Evolutionary conservation across 2,329 filamentous ascomycete species (phyloP), one percentile per base, ranked within the genome.

Genomic region (Myotisia sp.): DNA sequence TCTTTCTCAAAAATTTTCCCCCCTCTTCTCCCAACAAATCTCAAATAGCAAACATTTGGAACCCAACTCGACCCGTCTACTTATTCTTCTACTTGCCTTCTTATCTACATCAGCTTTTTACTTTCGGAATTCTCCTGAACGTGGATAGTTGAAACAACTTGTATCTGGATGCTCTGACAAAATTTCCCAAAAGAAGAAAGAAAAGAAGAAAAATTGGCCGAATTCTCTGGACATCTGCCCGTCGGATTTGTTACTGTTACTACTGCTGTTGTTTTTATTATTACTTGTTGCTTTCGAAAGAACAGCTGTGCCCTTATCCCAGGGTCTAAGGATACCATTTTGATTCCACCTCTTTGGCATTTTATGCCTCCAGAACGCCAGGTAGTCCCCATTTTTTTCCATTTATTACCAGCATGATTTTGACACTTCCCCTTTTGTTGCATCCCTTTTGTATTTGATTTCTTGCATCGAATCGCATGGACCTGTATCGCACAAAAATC

Each of bases 341-440:
- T 48, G 46, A 17, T 37, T 46, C 45, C 40, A 46, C 47, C 44
- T 42, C 46, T 43, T 48, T 47, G 50, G 37, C 39, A 24, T 19
- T 27, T 27, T 32, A 19, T 35, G 22, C n/a, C 27, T 22, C 22
- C 33, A 42, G 37, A 40, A 50, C 47, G 53, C 50, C 54, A 62
- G 58, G 58, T 62, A 62, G 58, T 51, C 46, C 51, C 55, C 55
- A 48, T 49, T 44, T 50, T 46, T 43, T 48, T 55, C 53, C 48
- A 44, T 43, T 48, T 37, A 33, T 47, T 29, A 26, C 37, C 42
- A 34, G 43, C 43, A 44, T 43, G 40, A 42, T 41, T 42, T 41
- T 43, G 13, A 22, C 7, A 13, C 29, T 44, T 40, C 39, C 36
- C 39, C 29, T 38, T 31, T 33, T 38, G 34, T 39, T 37, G 28